Evolutionary conservation across 192 early-diverging fungal genomes (phyloP), one percentile per base, ranked within the genome.

Genomic region (Coemansia sp.): DNA sequence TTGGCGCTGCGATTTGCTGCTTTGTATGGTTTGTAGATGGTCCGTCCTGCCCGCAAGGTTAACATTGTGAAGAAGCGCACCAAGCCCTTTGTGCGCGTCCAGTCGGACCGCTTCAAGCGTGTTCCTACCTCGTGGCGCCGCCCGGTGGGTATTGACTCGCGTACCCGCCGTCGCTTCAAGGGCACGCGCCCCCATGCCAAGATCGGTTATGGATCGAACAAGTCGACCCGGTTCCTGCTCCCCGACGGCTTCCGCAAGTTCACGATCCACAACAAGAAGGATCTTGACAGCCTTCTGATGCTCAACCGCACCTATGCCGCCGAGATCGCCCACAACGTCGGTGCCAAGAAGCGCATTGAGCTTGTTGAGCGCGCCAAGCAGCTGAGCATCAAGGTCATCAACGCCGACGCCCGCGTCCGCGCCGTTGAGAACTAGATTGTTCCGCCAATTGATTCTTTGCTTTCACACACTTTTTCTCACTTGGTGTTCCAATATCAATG

Each of bases 171-270:
- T 70, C 87, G 97, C 50, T 99, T 99, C 85, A 94, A 93, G 86
- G 97, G 97, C 62, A 85, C 88, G 61, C 86, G 92, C 67, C 86
- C 89, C 70, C 95, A 97, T 90, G 94, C 97, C 82, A 97, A 96
- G 86, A 99, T 99, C 65, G 97, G 97, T 81, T 99, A 95, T 79
- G 97, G 97, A 68, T 92, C 94, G 74, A 93, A 91, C 86, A 83
- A 83, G 81, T 88, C 89, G 66, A 96, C 95, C 76, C 92, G 95
- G 55, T 90, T 95, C 87, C 73, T 98, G 62, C 81, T 98, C 58
- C 97, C 97, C 66, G 87, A 88, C 80, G 97, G 97, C 54, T 99
- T 99, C 93, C 91, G 91, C 82, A 99, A 99, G 86, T 96, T 94
- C 84, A 63, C 90, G 17, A 85, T 99, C 73, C 80, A 83, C 80